Conservation (phyloP, 2,329 filamentous ascomycete species). For the Neonectria magnoliae region DNA sequence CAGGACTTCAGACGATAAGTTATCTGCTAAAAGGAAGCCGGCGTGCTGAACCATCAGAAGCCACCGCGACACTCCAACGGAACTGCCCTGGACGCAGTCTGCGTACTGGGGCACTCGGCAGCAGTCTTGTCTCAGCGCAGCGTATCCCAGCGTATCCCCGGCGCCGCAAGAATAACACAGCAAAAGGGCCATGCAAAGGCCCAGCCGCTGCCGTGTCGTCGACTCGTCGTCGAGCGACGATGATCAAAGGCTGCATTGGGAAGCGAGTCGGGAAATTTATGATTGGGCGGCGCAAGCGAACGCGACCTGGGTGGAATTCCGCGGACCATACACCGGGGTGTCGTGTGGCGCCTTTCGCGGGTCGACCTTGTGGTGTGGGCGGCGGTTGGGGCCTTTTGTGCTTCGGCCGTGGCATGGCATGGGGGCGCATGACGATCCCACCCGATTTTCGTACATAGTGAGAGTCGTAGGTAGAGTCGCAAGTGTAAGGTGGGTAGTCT, state of each 20-base stretch:
- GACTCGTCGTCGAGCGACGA: slow-evolving; percentile 8
- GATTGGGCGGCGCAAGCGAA: slow-evolving; percentile 45
- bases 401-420: slow-evolving; percentile 3
- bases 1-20: not conserved
- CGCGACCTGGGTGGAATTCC: slow-evolving; percentile 36
- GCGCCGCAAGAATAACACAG: not conserved
- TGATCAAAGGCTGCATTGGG: slow-evolving; percentile 37
- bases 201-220: slow-evolving; percentile 11
- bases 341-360: slow-evolving; percentile 4
- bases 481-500: not conserved
- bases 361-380: not conserved
- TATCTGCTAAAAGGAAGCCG: not conserved
- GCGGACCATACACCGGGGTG: slow-evolving; percentile 26
- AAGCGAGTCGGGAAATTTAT: slow-evolving; percentile 46
- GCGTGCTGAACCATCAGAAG: not conserved
- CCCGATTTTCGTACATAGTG: not conserved
- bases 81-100: not conserved
- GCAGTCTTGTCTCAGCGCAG: not conserved
- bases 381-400: not conserved
- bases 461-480: not conserved
- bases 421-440: not conserved
- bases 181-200: not conserved
- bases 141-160: not conserved
- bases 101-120: not conserved
- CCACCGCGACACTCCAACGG: not conserved